phyloP scores from a whole-genome alignment of 371 early-diverging fungal species.

The Saksenaea vasiformis region DNA sequence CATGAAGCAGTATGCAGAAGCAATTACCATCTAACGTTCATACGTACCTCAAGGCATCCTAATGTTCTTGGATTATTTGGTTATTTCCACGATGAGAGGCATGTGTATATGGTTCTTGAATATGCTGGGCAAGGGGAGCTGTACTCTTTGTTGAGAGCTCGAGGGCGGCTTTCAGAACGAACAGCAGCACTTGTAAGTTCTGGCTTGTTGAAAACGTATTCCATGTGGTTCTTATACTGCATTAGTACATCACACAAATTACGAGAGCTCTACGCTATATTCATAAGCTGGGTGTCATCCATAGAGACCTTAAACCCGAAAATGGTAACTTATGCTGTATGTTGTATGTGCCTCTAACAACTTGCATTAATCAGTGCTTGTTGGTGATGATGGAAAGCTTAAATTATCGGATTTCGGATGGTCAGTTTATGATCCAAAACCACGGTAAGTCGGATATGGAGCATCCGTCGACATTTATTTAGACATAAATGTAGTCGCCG shows the following conservation, averaged over 20 bases:
- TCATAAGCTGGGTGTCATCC: conserved; percentile 66
- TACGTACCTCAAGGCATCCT: conserved; percentile 89
- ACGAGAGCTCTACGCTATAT: conserved; percentile 76
- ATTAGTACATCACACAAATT: conserved; percentile 88
- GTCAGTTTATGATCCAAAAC: conserved; percentile 93
- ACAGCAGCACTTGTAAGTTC: conserved; percentile 70
- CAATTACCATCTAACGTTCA: background rate
- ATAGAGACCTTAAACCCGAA: conserved; percentile 82
- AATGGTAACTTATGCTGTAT: conserved; percentile 46
- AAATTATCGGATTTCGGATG: conserved; percentile 99
- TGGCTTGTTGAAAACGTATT: background rate
- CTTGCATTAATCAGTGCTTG: conserved; percentile 24
- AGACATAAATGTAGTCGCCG: conserved; percentile 51
- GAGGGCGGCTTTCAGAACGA: conserved; percentile 74
- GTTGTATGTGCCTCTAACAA: background rate
- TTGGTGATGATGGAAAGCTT: conserved; percentile 83
- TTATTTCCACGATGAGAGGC: conserved; percentile 94
- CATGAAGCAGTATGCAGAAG: background rate
- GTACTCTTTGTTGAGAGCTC: conserved; percentile 77
- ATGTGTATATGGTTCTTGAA: conserved; percentile 95
- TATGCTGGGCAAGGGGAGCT: conserved; percentile 96
- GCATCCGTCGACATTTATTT: background rate
- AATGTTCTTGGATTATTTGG: conserved; percentile 95
- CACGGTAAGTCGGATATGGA: conserved; percentile 46
- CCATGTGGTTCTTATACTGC: background rate